These are phyloP conservation scores for Apiospora saccharicola DNA, from an alignment of 2,329 filamentous ascomycete genomes.

Conservation along the genomic window DNA sequence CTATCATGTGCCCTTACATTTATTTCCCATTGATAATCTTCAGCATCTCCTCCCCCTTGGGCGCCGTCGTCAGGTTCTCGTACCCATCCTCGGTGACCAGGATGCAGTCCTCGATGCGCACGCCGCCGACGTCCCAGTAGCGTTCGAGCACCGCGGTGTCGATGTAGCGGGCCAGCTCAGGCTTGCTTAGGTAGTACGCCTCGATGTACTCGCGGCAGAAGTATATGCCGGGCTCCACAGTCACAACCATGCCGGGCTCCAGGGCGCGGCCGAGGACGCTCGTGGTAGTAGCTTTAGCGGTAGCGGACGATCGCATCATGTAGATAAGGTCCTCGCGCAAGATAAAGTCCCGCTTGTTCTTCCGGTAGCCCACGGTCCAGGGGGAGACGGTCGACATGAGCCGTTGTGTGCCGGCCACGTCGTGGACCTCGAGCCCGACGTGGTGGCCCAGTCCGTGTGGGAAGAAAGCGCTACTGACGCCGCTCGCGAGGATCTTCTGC, in stretches of 20 bases:
- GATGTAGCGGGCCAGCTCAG: constrained; percentile 68
- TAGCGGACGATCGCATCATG: constrained; percentile 20
- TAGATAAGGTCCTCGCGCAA: neutral
- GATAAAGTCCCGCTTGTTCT: constrained; percentile 2
- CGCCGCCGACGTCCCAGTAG: constrained; percentile 84
- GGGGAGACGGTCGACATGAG: constrained; percentile 14
- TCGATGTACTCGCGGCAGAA: constrained; percentile 79
- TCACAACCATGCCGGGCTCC: constrained; percentile 72
- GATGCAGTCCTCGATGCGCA: constrained; percentile 92
- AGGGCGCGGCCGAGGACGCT: constrained; percentile 51
- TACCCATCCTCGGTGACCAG: constrained; percentile 79
- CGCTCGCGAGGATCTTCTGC: constrained; percentile 59
- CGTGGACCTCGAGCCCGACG: constrained; percentile 71
- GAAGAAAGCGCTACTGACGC: constrained; percentile 69
- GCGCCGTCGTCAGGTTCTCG: constrained; percentile 84
- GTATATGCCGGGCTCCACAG: constrained; percentile 82
- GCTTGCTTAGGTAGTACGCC: constrained; percentile 68
- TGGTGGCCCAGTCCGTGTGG: constrained; percentile 72
- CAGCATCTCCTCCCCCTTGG: constrained; percentile 77
- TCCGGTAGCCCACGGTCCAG: neutral
- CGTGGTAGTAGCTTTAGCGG: constrained; percentile 26
- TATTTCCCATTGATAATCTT: constrained; percentile 51
- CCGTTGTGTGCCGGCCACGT: constrained; percentile 42
- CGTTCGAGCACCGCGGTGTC: constrained; percentile 68
- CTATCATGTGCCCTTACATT: neutral